phyloP scores from a whole-genome alignment of 73 alveolate species.

The Paramecium bursaria region DNA sequence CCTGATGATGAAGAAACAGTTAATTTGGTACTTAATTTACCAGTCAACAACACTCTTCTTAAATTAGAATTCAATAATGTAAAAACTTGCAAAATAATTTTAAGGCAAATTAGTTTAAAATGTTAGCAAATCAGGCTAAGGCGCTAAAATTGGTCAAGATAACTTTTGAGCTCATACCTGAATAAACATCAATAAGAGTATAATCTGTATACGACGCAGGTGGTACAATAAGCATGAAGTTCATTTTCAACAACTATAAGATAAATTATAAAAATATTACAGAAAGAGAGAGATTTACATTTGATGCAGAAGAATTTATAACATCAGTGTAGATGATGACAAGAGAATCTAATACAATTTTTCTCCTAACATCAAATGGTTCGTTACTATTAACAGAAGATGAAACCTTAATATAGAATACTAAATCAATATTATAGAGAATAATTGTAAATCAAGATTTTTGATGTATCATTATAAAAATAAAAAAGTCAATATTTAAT shows the following conservation, averaged over 20 bases:
- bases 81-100: too few species aligned
- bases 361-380: slow-evolving; percentile 19
- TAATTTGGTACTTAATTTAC: neutral
- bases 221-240: slow-evolving; percentile 8
- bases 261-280: neutral
- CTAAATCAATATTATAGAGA: slow-evolving; percentile 35
- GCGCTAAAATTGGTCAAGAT: slow-evolving; percentile 32
- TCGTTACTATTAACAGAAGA: slow-evolving; percentile 12
- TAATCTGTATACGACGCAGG: slow-evolving; percentile 17
- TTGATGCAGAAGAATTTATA: slow-evolving; percentile 39
- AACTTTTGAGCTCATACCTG: slow-evolving; percentile 38
- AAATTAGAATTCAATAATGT: slow-evolving; percentile 46
- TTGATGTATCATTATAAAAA: neutral
- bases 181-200: slow-evolving; percentile 31
- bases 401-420: slow-evolving; percentile 5
- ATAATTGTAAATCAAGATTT: slow-evolving; percentile 38
- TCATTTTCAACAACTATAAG: slow-evolving; percentile 36
- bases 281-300: slow-evolving; percentile 58
- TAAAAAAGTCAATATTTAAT: too few species aligned
- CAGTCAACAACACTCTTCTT: neutral
- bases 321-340: slow-evolving; percentile 18
- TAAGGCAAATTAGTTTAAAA: slow-evolving; percentile 2
- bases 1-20: slow-evolving; percentile 31
- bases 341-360: neutral
- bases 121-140: slow-evolving; percentile 10